Base-by-base conservation (phyloP, 345 rosid species). In the Alliaria petiolata region DNA sequence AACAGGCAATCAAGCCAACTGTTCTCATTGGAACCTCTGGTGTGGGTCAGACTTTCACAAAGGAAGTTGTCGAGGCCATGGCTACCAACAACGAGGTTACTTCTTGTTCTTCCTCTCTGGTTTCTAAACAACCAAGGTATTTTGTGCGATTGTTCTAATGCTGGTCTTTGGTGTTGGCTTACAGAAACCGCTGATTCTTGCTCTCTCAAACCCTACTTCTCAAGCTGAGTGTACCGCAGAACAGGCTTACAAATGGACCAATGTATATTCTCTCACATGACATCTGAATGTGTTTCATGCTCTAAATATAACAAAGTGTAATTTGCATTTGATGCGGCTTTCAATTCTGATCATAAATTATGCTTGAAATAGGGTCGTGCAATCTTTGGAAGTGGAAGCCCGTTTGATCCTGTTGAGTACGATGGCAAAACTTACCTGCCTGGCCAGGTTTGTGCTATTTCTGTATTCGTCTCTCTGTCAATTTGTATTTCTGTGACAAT, bases 181-280 rank as follows among this genome's bases (percentile, higher is more conserved):
- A 79, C 70, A 95, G 99, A 95, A 76, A 85, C 99, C 99, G 0
- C 78, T 95, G 65, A 89, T 91, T 72, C 87, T 95, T 65, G 95
- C 99, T 56, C 89, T 95, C 38, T 95, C 99, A 45, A 95, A 91
- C 71, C 99, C 98, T 20, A 95, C 98, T 50, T 89, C 99, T 36
- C 99, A 95, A 75, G 87, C 98, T 11, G 99, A 95, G 75, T 95
- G 99, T 66, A 95, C 96, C 6, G 99, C 99, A 12, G 99, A 91
- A 74, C 93, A 95, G 82, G 99, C 99, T 62, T 95, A 95, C 72
- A 79, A 86, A 55, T 95, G 99, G 98, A 89, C 86, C 77, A 78
- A 89, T 96, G 98, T 89, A 78, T 46, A 15, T 8, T 19, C 3
- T 30, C 65, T 30, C 38, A 36, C 4, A 69, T 44, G 43, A 50